A percentile compares a stretch with the other conserved stretches of the same genome.
Evolutionary conservation across 1,139 yeast species (phyloP).

Genomic region (Nematodospora anomalae): DNA sequence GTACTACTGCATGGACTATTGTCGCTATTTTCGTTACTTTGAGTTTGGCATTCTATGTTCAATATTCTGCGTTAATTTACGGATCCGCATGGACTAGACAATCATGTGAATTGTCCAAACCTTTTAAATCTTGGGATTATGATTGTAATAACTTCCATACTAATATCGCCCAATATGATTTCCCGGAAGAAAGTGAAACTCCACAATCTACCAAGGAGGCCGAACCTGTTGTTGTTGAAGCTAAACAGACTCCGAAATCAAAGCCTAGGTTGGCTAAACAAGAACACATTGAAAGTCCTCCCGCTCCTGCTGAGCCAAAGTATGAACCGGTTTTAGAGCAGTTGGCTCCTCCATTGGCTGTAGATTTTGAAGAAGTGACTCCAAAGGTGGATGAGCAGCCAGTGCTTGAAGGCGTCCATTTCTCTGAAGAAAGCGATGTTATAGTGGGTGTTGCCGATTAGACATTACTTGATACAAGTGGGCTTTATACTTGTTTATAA

Average conservation of each 20-base stretch:
- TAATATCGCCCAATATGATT: conserved; percentile 27
- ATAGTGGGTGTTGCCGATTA: not conserved
- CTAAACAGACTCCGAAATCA: conserved; percentile 16
- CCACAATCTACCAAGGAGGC: conserved; percentile 22
- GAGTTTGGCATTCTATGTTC: conserved; percentile 56
- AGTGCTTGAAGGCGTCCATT: not conserved
- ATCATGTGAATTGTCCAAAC: conserved; percentile 62
- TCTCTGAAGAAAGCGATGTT: not conserved
- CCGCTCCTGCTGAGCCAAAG: conserved; percentile 14
- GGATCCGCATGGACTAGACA: conserved; percentile 80
- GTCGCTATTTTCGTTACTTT: conserved; percentile 50
- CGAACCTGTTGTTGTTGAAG: conserved; percentile 17
- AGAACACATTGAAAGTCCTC: conserved; percentile 13
- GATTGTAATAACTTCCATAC: conserved; percentile 63
- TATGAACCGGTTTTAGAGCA: conserved; percentile 16
- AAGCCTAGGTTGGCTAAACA: conserved; percentile 12
- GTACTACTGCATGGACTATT: conserved; percentile 41
- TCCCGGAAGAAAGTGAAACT: conserved; percentile 13
- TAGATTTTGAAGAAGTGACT: conserved; percentile 18
- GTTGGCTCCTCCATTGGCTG: conserved; percentile 27
- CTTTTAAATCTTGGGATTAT: conserved; percentile 77
- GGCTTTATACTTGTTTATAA: no score
- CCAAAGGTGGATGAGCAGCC: conserved; percentile 14
- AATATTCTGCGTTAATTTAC: conserved; percentile 74
- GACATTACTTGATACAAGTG: no score